phyloP scores from a whole-genome alignment of 345 rosid genomes.

The Citrus sinensis region DNA sequence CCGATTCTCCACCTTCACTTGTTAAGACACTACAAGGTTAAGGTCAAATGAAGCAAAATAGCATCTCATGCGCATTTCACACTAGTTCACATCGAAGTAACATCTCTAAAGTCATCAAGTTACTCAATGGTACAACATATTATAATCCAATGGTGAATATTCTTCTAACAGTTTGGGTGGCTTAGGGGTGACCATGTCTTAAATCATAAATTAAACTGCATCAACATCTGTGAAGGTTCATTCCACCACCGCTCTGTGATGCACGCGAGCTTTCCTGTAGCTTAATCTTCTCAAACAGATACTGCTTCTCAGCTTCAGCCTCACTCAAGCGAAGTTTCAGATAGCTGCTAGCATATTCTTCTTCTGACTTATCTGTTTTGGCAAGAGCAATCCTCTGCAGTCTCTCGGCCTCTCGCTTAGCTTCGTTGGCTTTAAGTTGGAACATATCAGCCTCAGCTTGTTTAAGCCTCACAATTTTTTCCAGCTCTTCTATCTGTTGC shows the following conservation, averaged over 20 bases:
- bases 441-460: constrained; percentile 99
- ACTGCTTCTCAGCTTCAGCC: constrained; percentile 97
- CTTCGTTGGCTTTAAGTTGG: constrained; percentile 92
- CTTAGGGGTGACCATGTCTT: constrained; percentile 46
- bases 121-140: constrained; percentile 7
- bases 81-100: constrained; percentile 4
- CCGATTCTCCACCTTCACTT: background rate
- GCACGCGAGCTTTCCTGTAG: constrained; percentile 78
- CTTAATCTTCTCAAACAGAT: constrained; percentile 85
- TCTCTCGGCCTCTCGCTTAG: constrained; percentile 87
- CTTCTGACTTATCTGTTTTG: constrained; percentile 86
- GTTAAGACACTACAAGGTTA: background rate
- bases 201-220: constrained; percentile 60
- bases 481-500: constrained; percentile 82
- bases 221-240: constrained; percentile 65
- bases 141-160: constrained; percentile 23
- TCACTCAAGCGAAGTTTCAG: constrained; percentile 86
- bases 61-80: constrained; percentile 19
- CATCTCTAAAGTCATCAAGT: constrained; percentile 6
- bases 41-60: constrained; percentile 16
- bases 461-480: constrained; percentile 88
- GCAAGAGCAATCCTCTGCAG: constrained; percentile 87
- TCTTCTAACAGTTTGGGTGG: background rate
- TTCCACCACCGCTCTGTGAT: constrained; percentile 51
- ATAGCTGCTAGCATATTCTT: constrained; percentile 87